Percentiles rank a stretch among this genome's conserved stretches.
Evolutionary conservation across 2,329 filamentous ascomycete species (phyloP).

Genomic region (Parastagonospora avenae): DNA sequence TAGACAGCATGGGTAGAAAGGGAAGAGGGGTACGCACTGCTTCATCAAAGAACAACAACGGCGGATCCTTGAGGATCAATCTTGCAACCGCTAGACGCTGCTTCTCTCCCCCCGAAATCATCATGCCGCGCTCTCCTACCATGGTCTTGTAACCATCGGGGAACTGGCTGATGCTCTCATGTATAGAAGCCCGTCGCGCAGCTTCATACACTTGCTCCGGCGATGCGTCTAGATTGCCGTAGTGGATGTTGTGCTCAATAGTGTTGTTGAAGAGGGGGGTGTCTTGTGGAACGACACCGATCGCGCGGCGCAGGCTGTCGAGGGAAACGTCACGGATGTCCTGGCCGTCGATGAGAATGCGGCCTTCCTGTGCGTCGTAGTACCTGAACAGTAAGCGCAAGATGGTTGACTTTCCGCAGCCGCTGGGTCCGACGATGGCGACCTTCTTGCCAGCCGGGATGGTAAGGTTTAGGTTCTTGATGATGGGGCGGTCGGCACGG

Average conservation of each 20-base stretch:
- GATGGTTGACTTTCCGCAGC: conserved; percentile 95
- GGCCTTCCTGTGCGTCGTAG: conserved; percentile 85
- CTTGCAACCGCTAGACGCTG: conserved; percentile 85
- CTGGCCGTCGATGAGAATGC: conserved; percentile 90
- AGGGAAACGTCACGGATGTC: conserved; percentile 83
- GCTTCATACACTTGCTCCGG: conserved; percentile 75
- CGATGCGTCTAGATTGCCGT: conserved; percentile 80
- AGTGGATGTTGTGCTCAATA: conserved; percentile 93
- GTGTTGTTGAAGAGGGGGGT: conserved; percentile 97
- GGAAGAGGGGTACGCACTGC: conserved; percentile 59
- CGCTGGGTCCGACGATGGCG: conserved; percentile 91
- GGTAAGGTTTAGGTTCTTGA: conserved; percentile 81
- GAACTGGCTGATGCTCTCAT: conserved; percentile 73
- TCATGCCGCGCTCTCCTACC: conserved; percentile 92
- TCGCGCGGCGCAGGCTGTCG: conserved; percentile 80
- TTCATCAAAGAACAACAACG: conserved; percentile 92
- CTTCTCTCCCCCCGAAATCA: conserved; percentile 96
- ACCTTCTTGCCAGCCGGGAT: conserved; percentile 97
- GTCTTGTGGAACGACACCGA: conserved; percentile 96
- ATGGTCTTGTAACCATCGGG: conserved; percentile 89
- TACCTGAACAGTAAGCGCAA: conserved; percentile 89
- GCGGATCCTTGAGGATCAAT: conserved; percentile 85
- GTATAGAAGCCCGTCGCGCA: conserved; percentile 80
- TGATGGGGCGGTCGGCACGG: conserved; percentile 81
- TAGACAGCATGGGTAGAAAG: background rate